phyloP scores from a whole-genome alignment of 148 eudicot species.

The Salicornia ramosissima region DNA sequence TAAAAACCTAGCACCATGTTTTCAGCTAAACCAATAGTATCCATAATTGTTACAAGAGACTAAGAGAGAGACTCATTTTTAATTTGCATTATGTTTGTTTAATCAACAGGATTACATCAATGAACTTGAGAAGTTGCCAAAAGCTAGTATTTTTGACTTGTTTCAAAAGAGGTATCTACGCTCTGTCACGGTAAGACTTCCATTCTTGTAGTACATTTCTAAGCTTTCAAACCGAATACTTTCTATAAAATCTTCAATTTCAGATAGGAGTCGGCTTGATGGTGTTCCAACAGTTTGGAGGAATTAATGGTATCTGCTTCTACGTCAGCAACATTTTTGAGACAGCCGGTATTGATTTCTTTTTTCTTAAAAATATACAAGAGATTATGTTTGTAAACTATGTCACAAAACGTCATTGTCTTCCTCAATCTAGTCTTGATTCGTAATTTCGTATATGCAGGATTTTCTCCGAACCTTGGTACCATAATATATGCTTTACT shows the following conservation, averaged over 20 bases:
- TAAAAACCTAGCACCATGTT: neutral
- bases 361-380: neutral
- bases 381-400: neutral
- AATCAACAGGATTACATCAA: conserved; percentile 52
- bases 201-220: neutral
- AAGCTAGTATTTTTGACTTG: conserved; percentile 63
- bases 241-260: neutral
- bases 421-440: neutral
- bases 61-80: neutral
- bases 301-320: conserved; percentile 85
- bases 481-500: conserved; percentile 65
- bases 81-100: conserved; percentile 2
- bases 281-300: conserved; percentile 90
- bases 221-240: neutral
- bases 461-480: conserved; percentile 65
- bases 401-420: neutral
- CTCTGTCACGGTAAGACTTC: conserved; percentile 54
- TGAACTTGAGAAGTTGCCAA: conserved; percentile 64
- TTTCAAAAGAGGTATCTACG: conserved; percentile 67
- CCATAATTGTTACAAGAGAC: neutral
- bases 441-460: conserved; percentile 28
- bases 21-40: neutral
- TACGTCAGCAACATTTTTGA: conserved; percentile 77
- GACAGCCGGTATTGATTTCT: conserved; percentile 50
- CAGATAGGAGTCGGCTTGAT: conserved; percentile 88